Percentiles rank a stretch among this genome's conserved stretches.
Evolutionary conservation across 2,329 filamentous ascomycete genomes (phyloP).

Genomic region (Venturia effusa): DNA sequence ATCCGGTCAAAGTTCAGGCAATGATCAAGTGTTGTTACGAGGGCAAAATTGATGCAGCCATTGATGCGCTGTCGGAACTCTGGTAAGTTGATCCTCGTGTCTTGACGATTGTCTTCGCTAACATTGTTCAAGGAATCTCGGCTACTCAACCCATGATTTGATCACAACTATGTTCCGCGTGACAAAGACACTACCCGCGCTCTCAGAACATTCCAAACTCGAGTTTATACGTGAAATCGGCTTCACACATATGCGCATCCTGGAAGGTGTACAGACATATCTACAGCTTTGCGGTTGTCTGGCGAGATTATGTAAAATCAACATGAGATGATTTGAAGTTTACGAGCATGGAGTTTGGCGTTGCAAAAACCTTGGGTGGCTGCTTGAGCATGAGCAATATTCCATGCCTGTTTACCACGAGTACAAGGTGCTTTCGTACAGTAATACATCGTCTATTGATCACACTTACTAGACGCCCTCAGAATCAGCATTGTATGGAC

Average conservation of each 20-base stretch:
- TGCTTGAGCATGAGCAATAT: too few relatives aligned
- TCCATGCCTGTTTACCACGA: too few relatives aligned
- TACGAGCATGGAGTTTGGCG: conserved; percentile 25
- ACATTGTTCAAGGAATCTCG: conserved; percentile 48
- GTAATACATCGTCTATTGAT: too few relatives aligned
- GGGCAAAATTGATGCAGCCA: conserved; percentile 74
- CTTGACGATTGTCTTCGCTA: conserved; percentile 8
- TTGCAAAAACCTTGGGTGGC: neutral
- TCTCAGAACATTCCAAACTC: conserved; percentile 90
- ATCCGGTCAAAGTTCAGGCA: conserved; percentile 95
- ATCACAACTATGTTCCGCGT: conserved; percentile 99
- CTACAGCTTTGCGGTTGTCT: conserved; percentile 90
- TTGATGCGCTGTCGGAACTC: conserved; percentile 78
- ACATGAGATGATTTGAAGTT: conserved; percentile 71
- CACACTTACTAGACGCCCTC: too few relatives aligned
- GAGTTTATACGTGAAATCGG: conserved; percentile 98
- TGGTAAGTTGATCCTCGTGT: conserved; percentile 45
- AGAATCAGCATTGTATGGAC: too few relatives aligned
- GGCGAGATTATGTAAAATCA: conserved; percentile 82
- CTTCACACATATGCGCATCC: conserved; percentile 96
- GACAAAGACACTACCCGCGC: conserved; percentile 84
- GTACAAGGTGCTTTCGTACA: too few relatives aligned
- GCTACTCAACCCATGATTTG: conserved; percentile 98
- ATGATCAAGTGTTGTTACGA: conserved; percentile 98
- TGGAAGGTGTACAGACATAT: conserved; percentile 94